Evolutionary conservation across 2,329 filamentous ascomycete species (phyloP).

Genomic region (Neofusicoccum cordaticola): DNA sequence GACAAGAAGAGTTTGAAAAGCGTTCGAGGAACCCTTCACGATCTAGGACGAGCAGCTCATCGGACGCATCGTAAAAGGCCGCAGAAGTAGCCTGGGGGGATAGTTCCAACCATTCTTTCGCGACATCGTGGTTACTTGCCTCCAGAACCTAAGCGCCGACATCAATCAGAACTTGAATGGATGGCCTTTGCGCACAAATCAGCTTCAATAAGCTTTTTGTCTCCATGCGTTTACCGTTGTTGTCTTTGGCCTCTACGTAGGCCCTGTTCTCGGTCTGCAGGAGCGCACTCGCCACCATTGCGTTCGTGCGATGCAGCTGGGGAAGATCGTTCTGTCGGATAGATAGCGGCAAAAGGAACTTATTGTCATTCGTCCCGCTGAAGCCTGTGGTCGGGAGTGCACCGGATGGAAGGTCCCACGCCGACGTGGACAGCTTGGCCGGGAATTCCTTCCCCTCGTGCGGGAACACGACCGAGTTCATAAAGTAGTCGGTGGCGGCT

Average conservation of each 20-base stretch:
- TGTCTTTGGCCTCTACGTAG: constrained; percentile 36
- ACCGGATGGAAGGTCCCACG: constrained; percentile 59
- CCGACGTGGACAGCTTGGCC: constrained; percentile 61
- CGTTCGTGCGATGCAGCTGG: constrained; percentile 63
- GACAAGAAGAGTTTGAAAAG: constrained; percentile 59
- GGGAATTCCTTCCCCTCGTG: constrained; percentile 63
- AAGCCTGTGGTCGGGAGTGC: constrained; percentile 57
- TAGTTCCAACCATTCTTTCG: constrained; percentile 49
- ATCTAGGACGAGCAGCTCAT: constrained; percentile 56
- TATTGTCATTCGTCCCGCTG: constrained; percentile 66
- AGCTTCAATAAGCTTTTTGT: constrained; percentile 42
- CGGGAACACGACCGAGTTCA: constrained; percentile 58
- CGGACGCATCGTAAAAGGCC: constrained; percentile 58
- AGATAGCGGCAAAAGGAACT: constrained; percentile 55
- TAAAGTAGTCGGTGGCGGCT: constrained; percentile 60
- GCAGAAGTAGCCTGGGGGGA: constrained; percentile 30
- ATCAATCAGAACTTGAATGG: constrained; percentile 59
- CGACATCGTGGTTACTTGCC: constrained; percentile 45
- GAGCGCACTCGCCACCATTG: constrained; percentile 60
- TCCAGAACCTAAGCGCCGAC: constrained; percentile 70
- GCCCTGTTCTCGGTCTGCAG: constrained; percentile 53
- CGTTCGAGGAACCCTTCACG: constrained; percentile 45
- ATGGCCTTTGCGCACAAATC: constrained; percentile 28
- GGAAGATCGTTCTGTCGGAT: constrained; percentile 57
- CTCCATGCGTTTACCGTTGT: not conserved